Conservation (phyloP, 208 protist genomes). For the Tritrichomonas foetus region DNA sequence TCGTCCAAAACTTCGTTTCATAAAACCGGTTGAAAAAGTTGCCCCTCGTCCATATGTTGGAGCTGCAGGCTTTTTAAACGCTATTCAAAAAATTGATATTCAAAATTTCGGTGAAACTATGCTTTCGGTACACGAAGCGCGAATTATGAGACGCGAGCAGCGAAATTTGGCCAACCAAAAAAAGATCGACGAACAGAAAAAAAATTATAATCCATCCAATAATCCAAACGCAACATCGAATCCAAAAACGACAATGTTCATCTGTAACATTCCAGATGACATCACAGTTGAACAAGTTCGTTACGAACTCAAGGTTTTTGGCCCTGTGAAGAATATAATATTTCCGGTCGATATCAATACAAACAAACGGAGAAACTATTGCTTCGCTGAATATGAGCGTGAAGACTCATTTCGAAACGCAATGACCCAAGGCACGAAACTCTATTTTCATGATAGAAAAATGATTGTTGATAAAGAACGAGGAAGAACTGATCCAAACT, state of each 20-base stretch:
- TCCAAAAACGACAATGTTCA: not conserved
- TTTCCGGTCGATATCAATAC: not conserved
- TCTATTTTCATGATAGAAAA: not conserved
- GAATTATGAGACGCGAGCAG: not conserved
- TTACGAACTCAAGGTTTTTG: not conserved
- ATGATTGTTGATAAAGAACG: not conserved
- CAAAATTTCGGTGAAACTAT: not conserved
- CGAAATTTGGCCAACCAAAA: not conserved
- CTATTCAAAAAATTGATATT: not conserved
- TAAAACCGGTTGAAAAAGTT: not conserved
- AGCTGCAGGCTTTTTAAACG: not conserved
- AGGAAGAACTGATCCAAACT: not conserved
- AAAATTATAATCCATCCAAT: not conserved
- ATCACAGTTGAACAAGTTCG: not conserved
- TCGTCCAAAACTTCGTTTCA: not conserved
- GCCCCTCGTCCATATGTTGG: not conserved
- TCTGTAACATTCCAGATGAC: not conserved
- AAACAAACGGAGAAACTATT: not conserved
- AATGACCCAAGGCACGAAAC: not conserved
- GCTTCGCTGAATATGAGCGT: not conserved
- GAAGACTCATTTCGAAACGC: not conserved
- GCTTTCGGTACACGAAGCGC: not conserved
- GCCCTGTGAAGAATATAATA: not conserved
- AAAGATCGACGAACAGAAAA: not conserved
- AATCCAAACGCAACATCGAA: not conserved